phyloP scores from a whole-genome alignment of 371 early-diverging fungal genomes.

The Syncephalastrum racemosum region DNA sequence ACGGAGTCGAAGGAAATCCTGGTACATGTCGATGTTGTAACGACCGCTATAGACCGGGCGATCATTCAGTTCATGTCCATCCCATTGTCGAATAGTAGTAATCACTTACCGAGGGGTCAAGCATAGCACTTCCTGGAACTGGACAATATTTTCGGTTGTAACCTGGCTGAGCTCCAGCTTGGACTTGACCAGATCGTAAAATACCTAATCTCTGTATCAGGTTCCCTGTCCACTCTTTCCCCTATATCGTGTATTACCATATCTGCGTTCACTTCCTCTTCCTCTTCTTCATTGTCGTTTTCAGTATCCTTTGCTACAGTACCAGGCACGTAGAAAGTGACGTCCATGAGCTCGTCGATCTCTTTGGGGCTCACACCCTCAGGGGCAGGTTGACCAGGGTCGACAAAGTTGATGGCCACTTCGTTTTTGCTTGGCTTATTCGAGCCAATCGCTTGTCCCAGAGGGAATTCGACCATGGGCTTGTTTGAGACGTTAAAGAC shows the following conservation, averaged over 20 bases:
- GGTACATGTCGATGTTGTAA: constrained; percentile 94
- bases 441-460: constrained; percentile 86
- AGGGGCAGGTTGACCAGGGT: constrained; percentile 60
- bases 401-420: constrained; percentile 88
- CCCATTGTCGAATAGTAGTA: background rate
- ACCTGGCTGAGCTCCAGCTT: constrained; percentile 87
- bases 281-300: constrained; percentile 50
- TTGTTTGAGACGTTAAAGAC: constrained; percentile 81
- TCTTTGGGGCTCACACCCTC: constrained; percentile 52
- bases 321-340: constrained; percentile 94
- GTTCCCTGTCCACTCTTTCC: too few species aligned
- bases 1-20: constrained; percentile 88
- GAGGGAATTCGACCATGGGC: constrained; percentile 90
- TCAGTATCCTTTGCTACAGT: constrained; percentile 62
- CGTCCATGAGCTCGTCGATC: constrained; percentile 87
- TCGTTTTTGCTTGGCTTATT: constrained; percentile 89
- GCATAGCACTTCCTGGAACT: constrained; percentile 88
- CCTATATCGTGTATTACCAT: constrained; percentile 28
- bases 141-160: constrained; percentile 86
- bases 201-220: constrained; percentile 39
- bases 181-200: constrained; percentile 91
- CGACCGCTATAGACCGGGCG: constrained; percentile 68
- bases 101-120: constrained; percentile 77
- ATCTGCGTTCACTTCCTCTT: constrained; percentile 76
- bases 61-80: background rate